Conservation (phyloP, 148 eudicot species). For the Chenopodium suecicum region DNA sequence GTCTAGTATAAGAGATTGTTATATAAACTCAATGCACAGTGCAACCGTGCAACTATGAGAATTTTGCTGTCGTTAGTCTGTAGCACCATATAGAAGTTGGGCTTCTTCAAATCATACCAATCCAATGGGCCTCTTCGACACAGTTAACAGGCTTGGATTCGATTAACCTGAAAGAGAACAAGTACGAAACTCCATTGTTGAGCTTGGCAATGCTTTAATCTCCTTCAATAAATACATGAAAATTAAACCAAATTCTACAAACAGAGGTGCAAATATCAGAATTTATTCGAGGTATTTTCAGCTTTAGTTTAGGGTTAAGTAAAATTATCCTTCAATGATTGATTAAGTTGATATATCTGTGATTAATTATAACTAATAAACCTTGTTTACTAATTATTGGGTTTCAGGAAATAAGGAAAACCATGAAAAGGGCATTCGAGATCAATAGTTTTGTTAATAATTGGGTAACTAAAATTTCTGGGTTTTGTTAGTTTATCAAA, state of each 20-base stretch:
- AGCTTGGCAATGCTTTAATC: background rate
- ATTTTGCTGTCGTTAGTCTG: too few species aligned
- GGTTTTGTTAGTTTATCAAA: background rate
- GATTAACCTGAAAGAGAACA: too few species aligned
- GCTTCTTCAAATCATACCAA: background rate
- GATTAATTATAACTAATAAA: too few species aligned
- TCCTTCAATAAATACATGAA: background rate
- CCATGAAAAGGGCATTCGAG: constrained; percentile 38
- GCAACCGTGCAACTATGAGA: too few species aligned
- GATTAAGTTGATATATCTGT: too few species aligned
- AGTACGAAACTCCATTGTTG: background rate
- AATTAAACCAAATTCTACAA: background rate
- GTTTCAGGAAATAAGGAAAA: background rate
- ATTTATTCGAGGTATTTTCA: too few species aligned
- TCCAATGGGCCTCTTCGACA: background rate
- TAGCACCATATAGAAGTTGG: background rate
- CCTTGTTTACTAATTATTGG: background rate
- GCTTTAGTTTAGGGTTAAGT: too few species aligned
- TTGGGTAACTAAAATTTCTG: constrained; percentile 27
- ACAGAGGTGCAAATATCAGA: background rate
- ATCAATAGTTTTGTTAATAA: constrained; percentile 26
- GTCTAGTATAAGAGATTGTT: too few species aligned
- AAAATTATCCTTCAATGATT: too few species aligned
- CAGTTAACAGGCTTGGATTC: too few species aligned
- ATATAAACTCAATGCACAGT: too few species aligned